These are phyloP conservation scores for Saturnispora saitoi DNA, from an alignment of 805 yeast genomes.

Conservation along the genomic window DNA sequence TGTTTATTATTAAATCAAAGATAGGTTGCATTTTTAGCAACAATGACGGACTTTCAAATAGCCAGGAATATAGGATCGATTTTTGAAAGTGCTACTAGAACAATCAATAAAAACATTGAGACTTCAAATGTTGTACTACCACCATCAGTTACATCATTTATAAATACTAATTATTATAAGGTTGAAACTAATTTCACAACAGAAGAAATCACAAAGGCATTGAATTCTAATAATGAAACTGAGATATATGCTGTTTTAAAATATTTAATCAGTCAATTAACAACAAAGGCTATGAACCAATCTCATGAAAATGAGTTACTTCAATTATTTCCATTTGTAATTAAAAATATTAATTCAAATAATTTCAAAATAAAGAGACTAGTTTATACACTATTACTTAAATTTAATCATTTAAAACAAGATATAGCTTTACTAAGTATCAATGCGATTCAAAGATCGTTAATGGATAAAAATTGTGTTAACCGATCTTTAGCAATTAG, in stretches of 20 bases:
- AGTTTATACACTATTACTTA: constrained; percentile 64
- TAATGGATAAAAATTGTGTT: constrained; percentile 61
- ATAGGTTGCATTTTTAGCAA: too few relatives aligned
- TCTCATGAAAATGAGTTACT: constrained; percentile 32
- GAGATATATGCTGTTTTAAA: constrained; percentile 56
- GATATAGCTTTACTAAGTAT: constrained; percentile 85
- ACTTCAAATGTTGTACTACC: constrained; percentile 14
- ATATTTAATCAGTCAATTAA: constrained; percentile 39
- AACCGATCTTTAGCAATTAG: constrained; percentile 67
- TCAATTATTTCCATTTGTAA: constrained; percentile 71
- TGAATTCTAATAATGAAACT: constrained; percentile 46
- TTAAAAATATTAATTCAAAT: constrained; percentile 72
- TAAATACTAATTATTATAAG: constrained; percentile 19
- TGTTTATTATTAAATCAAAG: too few relatives aligned
- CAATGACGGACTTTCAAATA: constrained; percentile 15
- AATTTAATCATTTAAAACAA: constrained; percentile 77
- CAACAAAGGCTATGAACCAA: constrained; percentile 15
- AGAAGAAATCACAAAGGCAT: constrained; percentile 52
- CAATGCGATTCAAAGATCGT: constrained; percentile 81
- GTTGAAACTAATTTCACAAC: constrained; percentile 35
- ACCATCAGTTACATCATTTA: constrained; percentile 16
- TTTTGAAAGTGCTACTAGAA: constrained; percentile 15
- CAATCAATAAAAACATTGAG: constrained; percentile 12
- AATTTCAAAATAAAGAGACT: constrained; percentile 60
- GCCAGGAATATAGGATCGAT: constrained; percentile 16